Conservation (phyloP, 2,329 filamentous ascomycete genomes). For the Botrytis elliptica region DNA sequence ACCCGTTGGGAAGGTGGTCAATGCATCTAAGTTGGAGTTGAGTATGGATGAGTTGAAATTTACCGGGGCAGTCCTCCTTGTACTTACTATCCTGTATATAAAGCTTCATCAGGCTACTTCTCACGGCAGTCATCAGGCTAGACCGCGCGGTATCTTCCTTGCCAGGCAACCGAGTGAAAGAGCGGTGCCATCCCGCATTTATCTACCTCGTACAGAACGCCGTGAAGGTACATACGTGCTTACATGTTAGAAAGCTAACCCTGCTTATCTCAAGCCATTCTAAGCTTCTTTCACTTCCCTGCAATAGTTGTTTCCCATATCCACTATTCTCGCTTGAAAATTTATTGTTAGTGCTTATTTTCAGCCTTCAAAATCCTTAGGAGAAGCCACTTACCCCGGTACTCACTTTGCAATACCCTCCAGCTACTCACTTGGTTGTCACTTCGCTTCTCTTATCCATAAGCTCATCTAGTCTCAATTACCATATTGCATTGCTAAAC, state of each 20-base stretch:
- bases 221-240: conserved; percentile 14
- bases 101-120: conserved; percentile 26
- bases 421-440: conserved; percentile 25
- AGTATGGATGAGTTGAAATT: conserved; percentile 30
- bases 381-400: conserved; percentile 26
- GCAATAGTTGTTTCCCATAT: neutral
- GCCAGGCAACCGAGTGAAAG: conserved; percentile 15
- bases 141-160: conserved; percentile 12
- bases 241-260: conserved; percentile 10
- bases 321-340: conserved; percentile 7
- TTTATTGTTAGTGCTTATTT: conserved; percentile 36
- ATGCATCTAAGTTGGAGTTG: conserved; percentile 25
- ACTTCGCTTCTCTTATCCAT: conserved; percentile 29
- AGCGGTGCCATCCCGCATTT: conserved; percentile 14
- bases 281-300: conserved; percentile 24
- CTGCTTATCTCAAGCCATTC: conserved; percentile 20
- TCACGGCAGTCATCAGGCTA: conserved; percentile 29
- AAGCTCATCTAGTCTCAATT: neutral
- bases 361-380: conserved; percentile 30
- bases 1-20: conserved; percentile 21
- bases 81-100: conserved; percentile 25
- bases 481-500: neutral
- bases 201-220: conserved; percentile 11
- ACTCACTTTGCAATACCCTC: conserved; percentile 12
- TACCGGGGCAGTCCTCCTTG: conserved; percentile 23